Conservation (phyloP, 2,329 filamentous ascomycete genomes). For the Botrytis tulipae region DNA sequence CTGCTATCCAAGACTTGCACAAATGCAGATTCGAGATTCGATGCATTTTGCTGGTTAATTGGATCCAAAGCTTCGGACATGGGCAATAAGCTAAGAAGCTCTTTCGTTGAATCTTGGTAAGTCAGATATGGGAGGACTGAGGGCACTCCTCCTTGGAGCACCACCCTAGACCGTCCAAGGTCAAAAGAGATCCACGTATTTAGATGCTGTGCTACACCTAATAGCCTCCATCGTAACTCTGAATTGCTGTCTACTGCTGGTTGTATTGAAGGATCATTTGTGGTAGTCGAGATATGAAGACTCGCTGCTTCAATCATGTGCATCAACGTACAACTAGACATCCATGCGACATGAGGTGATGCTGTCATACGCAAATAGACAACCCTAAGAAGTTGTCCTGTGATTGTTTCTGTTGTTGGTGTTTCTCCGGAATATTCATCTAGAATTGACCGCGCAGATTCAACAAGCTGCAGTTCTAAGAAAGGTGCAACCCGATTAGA, state of each 20-base stretch:
- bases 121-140: background rate
- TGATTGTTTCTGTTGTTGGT: constrained; percentile 29
- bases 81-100: constrained; percentile 18
- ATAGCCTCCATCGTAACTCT: constrained; percentile 15
- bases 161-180: constrained; percentile 13
- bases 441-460: constrained; percentile 24
- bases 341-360: constrained; percentile 32
- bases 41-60: background rate
- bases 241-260: background rate
- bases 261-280: background rate
- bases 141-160: background rate
- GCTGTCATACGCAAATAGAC: constrained; percentile 31
- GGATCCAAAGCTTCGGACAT: constrained; percentile 17
- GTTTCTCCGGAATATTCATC: constrained; percentile 14
- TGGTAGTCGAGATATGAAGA: constrained; percentile 31
- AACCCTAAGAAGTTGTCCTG: constrained; percentile 28
- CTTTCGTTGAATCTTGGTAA: constrained; percentile 13
- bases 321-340: constrained; percentile 30
- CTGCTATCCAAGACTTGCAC: background rate
- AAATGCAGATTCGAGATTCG: background rate
- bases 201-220: constrained; percentile 15
- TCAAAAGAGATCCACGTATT: constrained; percentile 20
- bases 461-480: constrained; percentile 35
- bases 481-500: constrained; percentile 26
- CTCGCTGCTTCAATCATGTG: constrained; percentile 34